These are phyloP conservation scores for Trichoderma cornu-damae DNA, from an alignment of 2,329 filamentous ascomycete species.

Conservation along the genomic window DNA sequence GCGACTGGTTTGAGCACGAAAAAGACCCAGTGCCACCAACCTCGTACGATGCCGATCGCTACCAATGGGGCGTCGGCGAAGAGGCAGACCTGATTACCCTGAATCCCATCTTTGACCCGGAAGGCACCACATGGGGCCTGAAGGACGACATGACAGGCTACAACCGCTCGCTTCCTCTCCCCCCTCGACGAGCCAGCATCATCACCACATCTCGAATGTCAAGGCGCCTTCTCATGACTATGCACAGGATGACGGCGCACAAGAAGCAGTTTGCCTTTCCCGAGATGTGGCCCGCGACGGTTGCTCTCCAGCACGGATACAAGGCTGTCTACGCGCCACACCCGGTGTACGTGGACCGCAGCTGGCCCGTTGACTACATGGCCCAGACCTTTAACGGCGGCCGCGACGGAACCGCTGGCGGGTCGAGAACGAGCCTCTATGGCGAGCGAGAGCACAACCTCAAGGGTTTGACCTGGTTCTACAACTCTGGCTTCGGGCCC, in stretches of 20 bases:
- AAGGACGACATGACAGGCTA: slow-evolving; percentile 80
- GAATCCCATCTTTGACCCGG: slow-evolving; percentile 86
- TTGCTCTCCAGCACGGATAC: slow-evolving; percentile 83
- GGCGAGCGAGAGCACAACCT: slow-evolving; percentile 88
- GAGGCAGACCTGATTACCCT: slow-evolving; percentile 89
- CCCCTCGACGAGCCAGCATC: slow-evolving; percentile 76
- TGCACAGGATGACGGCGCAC: slow-evolving; percentile 85
- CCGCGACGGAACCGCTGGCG: slow-evolving; percentile 68
- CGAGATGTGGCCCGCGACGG: slow-evolving; percentile 91
- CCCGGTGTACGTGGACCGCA: slow-evolving; percentile 78
- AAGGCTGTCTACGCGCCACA: slow-evolving; percentile 92
- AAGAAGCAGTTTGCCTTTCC: slow-evolving; percentile 88
- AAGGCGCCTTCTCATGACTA: slow-evolving; percentile 69
- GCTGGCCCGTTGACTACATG: slow-evolving; percentile 76
- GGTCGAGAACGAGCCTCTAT: slow-evolving; percentile 65
- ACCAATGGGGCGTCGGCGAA: slow-evolving; percentile 82
- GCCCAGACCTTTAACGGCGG: slow-evolving; percentile 77
- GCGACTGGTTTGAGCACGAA: slow-evolving; percentile 67
- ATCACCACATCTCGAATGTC: slow-evolving; percentile 85
- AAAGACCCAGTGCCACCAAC: slow-evolving; percentile 70
- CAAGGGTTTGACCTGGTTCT: slow-evolving; percentile 84
- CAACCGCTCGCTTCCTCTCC: slow-evolving; percentile 55
- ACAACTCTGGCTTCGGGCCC: slow-evolving; percentile 74
- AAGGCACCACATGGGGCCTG: slow-evolving; percentile 78
- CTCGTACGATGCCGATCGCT: slow-evolving; percentile 69